Base-by-base conservation (phyloP, 2,329 filamentous ascomycete genomes). In the Beauveria caledonica region DNA sequence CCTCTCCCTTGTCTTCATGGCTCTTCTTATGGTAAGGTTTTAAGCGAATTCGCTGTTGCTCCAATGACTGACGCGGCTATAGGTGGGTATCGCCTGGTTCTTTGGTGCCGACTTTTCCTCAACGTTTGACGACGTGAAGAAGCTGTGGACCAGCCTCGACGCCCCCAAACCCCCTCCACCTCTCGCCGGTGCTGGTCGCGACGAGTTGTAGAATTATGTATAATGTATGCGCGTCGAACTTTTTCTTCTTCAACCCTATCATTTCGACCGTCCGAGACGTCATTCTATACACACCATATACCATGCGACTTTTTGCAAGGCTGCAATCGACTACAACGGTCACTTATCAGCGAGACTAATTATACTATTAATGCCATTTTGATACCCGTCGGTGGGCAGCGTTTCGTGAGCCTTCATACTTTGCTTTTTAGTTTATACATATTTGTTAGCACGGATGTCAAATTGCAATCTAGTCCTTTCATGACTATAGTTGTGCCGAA, bases 401-500 rank as follows among this genome's bases (percentile, higher is more conserved):
- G 6, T 23, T 36, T 42, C 6, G 33, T 23, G 61, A 23, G 40
- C 46, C 6, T n/a, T 21, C 11, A n/a, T 33, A 19, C 10, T 33
- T 27, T 19, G 3, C 9, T 45, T 48, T 40, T n/a, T 55, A 27
- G 39, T 13, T 19, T 51, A 25, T 48, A 15, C 25, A 13, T 27
- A 39, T 44, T 11, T 52, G 55, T 60, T 65, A 93, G 92, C 92
- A 96, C 90, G 88, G 90, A 96, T 96, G 92, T 97, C 92, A 96
- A 96, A 96, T 96, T 97, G 86, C 92, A 94, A 93, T 88, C 80
- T 84, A 84, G 87, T 86, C 86, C 75, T 74, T 73, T 74, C 77
- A 86, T 96, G 90, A 88, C 90, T 92, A 86, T 81, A 83, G 86
- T 92, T 94, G 92, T 91, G 92, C 92, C 92, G 90, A 92, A 96